phyloP scores from a whole-genome alignment of 2,329 filamentous ascomycete genomes.

The Diaporthe sp. region DNA sequence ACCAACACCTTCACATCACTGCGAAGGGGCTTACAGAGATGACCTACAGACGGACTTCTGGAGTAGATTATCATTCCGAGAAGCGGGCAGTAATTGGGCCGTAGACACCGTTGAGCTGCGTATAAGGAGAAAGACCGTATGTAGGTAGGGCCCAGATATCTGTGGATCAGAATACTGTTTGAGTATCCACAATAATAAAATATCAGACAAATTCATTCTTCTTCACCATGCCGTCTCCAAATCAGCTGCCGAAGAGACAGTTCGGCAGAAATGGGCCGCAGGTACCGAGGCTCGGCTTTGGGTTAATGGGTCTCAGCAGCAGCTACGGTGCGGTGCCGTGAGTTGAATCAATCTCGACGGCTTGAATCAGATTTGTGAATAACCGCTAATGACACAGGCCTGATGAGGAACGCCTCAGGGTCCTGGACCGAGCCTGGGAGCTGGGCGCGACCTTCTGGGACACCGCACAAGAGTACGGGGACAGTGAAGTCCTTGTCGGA shows the following conservation, averaged over 20 bases:
- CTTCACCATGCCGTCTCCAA: slow-evolving; percentile 8
- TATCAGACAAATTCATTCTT: too few relatives aligned
- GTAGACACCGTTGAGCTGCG: neutral
- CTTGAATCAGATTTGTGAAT: neutral
- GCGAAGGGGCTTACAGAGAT: neutral
- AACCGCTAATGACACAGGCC: slow-evolving; percentile 49
- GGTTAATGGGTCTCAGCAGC: slow-evolving; percentile 46
- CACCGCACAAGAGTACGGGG: slow-evolving; percentile 59
- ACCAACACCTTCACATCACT: neutral
- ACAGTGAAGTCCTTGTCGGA: slow-evolving; percentile 62
- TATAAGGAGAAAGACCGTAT: neutral
- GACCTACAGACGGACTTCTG: neutral
- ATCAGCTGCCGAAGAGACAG: slow-evolving; percentile 35
- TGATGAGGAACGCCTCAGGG: slow-evolving; percentile 61
- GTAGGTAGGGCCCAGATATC: neutral
- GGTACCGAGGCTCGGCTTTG: slow-evolving; percentile 45
- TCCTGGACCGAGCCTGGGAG: slow-evolving; percentile 65
- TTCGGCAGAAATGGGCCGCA: slow-evolving; percentile 44
- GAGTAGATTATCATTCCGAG: neutral
- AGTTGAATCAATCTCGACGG: neutral
- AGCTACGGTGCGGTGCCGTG: slow-evolving; percentile 40
- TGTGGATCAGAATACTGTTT: neutral
- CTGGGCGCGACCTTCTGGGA: slow-evolving; percentile 67
- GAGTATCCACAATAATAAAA: neutral
- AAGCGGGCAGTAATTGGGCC: neutral